Conservation (phyloP, 2,329 filamentous ascomycete species). For the Xylariaceae sp. region DNA sequence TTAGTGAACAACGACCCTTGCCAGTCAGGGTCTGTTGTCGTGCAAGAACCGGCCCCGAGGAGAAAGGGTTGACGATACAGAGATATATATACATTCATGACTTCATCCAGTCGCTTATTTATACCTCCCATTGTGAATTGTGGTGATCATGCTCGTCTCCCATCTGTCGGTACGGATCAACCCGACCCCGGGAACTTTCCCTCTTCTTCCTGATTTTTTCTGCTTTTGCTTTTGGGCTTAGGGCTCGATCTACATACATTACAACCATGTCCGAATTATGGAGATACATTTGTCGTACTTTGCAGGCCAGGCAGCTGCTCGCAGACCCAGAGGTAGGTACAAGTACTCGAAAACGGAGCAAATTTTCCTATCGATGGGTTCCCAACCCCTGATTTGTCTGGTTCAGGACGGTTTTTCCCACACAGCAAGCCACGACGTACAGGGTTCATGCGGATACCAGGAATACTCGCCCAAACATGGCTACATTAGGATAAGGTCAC, state of each 20-base stretch:
- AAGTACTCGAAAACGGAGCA: too few relatives aligned
- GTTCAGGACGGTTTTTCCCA: background rate
- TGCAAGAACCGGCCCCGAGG: background rate
- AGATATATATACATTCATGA: too few relatives aligned
- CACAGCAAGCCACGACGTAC: background rate
- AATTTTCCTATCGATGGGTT: background rate
- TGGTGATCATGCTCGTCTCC: background rate
- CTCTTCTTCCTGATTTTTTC: background rate
- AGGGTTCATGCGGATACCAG: too few relatives aligned
- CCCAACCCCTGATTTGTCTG: background rate
- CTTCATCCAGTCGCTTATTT: constrained; percentile 1
- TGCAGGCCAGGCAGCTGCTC: too few relatives aligned
- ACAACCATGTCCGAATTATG: background rate
- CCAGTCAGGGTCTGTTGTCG: background rate
- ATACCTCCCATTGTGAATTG: background rate
- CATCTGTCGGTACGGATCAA: constrained; percentile 13
- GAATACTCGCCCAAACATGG: too few relatives aligned
- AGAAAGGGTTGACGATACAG: background rate
- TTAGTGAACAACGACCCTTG: constrained; percentile 11
- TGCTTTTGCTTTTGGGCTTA: background rate
- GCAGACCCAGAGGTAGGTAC: too few relatives aligned
- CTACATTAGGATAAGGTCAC: too few relatives aligned
- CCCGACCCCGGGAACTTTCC: constrained; percentile 4
- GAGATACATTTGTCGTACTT: background rate
- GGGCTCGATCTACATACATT: too few relatives aligned